These are phyloP conservation scores for Hypoxylon lenormandii DNA, from an alignment of 495 filamentous ascomycete species.

Conservation along the genomic window DNA sequence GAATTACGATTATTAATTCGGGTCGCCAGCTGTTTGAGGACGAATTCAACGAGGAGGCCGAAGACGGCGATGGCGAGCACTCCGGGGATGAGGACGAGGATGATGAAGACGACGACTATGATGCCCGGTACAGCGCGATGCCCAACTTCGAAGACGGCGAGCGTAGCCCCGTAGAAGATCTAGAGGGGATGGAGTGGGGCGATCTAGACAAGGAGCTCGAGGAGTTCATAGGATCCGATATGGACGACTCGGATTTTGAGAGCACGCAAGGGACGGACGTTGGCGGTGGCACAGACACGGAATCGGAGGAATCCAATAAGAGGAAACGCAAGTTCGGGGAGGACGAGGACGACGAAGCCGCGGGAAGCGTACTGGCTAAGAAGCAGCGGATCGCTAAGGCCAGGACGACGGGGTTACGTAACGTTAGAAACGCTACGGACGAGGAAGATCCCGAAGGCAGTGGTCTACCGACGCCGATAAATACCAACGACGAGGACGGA, in stretches of 20 bases:
- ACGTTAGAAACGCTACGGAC: slow-evolving; percentile 56
- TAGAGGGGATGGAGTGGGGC: slow-evolving; percentile 70
- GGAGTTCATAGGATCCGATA: slow-evolving; percentile 75
- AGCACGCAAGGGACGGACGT: slow-evolving; percentile 54
- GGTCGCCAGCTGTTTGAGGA: slow-evolving; percentile 37
- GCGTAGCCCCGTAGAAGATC: slow-evolving; percentile 64
- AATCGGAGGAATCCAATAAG: slow-evolving; percentile 45
- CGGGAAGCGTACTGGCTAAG: slow-evolving; percentile 45
- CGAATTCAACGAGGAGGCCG: slow-evolving; percentile 47
- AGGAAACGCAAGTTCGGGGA: slow-evolving; percentile 51
- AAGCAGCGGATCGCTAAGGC: slow-evolving; percentile 66
- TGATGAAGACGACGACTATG: slow-evolving; percentile 62
- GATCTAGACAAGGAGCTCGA: slow-evolving; percentile 77
- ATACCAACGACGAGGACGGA: slow-evolving; percentile 63
- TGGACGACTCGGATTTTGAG: slow-evolving; percentile 67
- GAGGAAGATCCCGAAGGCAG: slow-evolving; percentile 53
- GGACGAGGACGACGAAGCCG: slow-evolving; percentile 49
- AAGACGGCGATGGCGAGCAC: slow-evolving; percentile 54
- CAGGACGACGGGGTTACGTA: slow-evolving; percentile 62
- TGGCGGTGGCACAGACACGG: slow-evolving; percentile 43
- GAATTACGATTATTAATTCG: slow-evolving; percentile 56
- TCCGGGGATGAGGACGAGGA: slow-evolving; percentile 56
- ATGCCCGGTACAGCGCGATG: slow-evolving; percentile 56
- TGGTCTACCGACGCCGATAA: slow-evolving; percentile 64
- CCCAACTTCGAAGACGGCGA: slow-evolving; percentile 64